Percentiles rank a stretch among this genome's conserved stretches.
phyloP scores from a whole-genome alignment of 2,329 filamentous ascomycete species.

The Emergomyces pasteurianus region DNA sequence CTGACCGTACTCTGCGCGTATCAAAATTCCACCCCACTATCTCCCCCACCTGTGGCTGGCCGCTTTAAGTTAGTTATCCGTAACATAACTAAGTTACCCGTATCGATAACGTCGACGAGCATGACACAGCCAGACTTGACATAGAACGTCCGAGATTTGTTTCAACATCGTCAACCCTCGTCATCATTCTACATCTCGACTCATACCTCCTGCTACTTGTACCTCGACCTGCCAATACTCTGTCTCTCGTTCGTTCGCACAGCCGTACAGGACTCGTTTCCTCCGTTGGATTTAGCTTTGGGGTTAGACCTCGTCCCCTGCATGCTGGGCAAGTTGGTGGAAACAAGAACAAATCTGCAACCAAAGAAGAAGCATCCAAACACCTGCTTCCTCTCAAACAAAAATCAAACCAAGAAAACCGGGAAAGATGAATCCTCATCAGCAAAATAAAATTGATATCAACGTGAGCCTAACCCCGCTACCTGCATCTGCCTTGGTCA shows the following conservation, averaged over 20 bases:
- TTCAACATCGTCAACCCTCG: background rate
- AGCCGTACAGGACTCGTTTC: background rate
- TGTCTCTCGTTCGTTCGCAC: background rate
- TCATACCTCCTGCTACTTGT: background rate
- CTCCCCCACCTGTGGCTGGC: background rate
- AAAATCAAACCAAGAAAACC: constrained; percentile 2
- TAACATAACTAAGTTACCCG: no score
- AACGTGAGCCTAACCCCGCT: constrained; percentile 52
- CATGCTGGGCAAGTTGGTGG: background rate
- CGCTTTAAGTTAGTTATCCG: background rate
- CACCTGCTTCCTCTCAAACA: background rate
- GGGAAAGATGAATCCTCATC: constrained; percentile 74
- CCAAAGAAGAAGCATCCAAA: background rate
- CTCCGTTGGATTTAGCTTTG: background rate
- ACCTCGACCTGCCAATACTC: background rate
- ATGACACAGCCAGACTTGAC: background rate
- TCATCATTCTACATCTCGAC: background rate
- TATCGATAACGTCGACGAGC: background rate
- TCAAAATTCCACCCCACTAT: background rate
- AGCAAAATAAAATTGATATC: constrained; percentile 97
- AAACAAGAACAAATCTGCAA: background rate
- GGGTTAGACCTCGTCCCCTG: background rate
- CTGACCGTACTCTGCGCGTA: background rate
- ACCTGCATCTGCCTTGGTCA: background rate
- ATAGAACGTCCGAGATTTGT: background rate